phyloP scores from a whole-genome alignment of 179 eudicot species.

The Vitellaria paradoxa region DNA sequence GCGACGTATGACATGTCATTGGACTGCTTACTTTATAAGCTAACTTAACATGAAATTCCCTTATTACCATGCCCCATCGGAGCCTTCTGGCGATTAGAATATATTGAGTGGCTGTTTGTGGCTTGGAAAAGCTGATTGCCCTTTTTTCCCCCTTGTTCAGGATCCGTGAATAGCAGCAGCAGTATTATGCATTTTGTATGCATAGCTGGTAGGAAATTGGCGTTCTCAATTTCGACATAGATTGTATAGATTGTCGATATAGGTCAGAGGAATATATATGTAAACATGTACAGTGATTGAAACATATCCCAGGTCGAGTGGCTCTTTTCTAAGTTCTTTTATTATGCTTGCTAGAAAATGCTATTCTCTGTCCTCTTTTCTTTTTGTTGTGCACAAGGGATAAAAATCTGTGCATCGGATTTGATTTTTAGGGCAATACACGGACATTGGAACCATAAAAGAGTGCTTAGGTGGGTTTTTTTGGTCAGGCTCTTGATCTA shows the following conservation, averaged over 20 bases:
- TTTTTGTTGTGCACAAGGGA: neutral
- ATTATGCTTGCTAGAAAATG: neutral
- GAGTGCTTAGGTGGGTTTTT: too few relatives aligned
- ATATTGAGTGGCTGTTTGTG: neutral
- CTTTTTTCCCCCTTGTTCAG: neutral
- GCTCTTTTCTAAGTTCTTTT: neutral
- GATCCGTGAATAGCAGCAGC: neutral
- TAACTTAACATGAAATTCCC: slow-evolving; percentile 10
- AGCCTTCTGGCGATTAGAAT: neutral
- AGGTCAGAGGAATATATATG: slow-evolving; percentile 10
- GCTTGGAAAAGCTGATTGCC: neutral
- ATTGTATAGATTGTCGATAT: neutral
- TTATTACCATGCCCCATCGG: neutral
- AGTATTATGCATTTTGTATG: neutral
- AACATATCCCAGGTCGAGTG: neutral
- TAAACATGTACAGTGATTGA: neutral
- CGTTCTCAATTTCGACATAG: neutral
- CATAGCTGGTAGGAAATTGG: slow-evolving; percentile 8
- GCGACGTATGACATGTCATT: slow-evolving; percentile 9
- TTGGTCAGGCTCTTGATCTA: too few relatives aligned
- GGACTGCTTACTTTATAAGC: slow-evolving; percentile 27
- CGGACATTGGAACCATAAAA: too few relatives aligned
- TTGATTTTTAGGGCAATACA: too few relatives aligned
- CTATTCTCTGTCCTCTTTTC: neutral
- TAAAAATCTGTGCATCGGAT: too few relatives aligned